Evolutionary conservation across 805 yeast species (phyloP), one percentile per base, ranked within the genome.

Genomic region (Ogataea pignaliae): DNA sequence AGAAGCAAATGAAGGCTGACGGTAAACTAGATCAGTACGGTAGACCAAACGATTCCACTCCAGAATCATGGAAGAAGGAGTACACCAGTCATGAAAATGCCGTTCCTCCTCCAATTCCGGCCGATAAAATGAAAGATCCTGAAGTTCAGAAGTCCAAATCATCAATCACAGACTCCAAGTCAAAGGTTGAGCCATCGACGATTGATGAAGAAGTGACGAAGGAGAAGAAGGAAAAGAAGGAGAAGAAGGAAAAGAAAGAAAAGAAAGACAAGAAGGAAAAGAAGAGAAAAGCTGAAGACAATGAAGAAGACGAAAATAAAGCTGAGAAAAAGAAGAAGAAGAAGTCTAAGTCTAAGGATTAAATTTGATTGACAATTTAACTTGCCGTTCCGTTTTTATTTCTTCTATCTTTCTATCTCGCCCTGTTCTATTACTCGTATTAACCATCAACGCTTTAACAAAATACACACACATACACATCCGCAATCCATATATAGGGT

Each of bases 21-120:
- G 99, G 98, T 62, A 91, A 93, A 72, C 81, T 93, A 63, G 99
- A 93, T 76, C 88, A 91, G 71, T 93, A 71, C 63, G 99, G 99
- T 52, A 84, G 96, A 73, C 76, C 74, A 52, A 93, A 89, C 63
- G 99, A 93, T 70, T 83, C 79, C 66, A 93, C 99, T 28, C 99
- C 99, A 59, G 85, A 79, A 38, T 75, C 80, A 34, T 93, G 99
- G 99, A 89, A 88, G 73, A 74, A 75, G 57, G 81, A 79, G 39
- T 93, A 91, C 67, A 85, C 83, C 55, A 80, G 83, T 63, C 85
- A 79, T 61, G 78, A 75, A 54, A 71, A 76, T 55, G 84, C 76
- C 46, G 75, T 72, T 40, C 83, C 84, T 39, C 82, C 82, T 37
- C 75, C 79, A 36, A 73, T 76, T 42, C 83, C 82, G 35, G 81